Evolutionary conservation across 805 yeast species (phyloP).

Genomic region (Scheffersomyces lignosus): DNA sequence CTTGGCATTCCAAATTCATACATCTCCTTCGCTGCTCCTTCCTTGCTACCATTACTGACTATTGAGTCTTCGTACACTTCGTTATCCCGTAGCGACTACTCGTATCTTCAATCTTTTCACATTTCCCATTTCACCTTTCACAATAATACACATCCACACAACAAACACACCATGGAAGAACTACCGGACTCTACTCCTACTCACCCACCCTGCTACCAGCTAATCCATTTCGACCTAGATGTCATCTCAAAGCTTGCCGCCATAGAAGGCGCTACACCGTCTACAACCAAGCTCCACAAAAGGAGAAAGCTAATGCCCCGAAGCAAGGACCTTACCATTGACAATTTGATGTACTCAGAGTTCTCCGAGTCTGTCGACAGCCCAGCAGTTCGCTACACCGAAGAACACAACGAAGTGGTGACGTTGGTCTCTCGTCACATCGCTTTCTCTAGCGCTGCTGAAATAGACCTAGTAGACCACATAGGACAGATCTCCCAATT

Average conservation of each 20-base stretch:
- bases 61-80: too few relatives aligned
- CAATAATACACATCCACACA: too few relatives aligned
- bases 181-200: too few relatives aligned
- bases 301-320: conserved; percentile 6
- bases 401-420: conserved; percentile 3
- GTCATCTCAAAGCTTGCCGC: conserved; percentile 8
- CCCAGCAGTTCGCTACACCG: conserved; percentile 2
- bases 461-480: conserved; percentile 5
- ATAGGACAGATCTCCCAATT: conserved; percentile 1
- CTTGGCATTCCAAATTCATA: too few relatives aligned
- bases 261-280: not conserved
- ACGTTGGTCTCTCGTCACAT: conserved; percentile 11
- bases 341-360: conserved; percentile 15
- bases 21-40: too few relatives aligned
- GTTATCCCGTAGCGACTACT: too few relatives aligned
- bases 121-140: too few relatives aligned
- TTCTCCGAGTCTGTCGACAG: conserved; percentile 3
- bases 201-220: too few relatives aligned
- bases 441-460: conserved; percentile 8
- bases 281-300: conserved; percentile 4
- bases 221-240: conserved; percentile 15
- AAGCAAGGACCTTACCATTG: conserved; percentile 12
- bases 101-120: too few relatives aligned
- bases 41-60: too few relatives aligned
- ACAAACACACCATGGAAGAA: too few relatives aligned